Evolutionary conservation across 106 monocot genomes (phyloP).

Genomic region (Triglochin maritima): DNA sequence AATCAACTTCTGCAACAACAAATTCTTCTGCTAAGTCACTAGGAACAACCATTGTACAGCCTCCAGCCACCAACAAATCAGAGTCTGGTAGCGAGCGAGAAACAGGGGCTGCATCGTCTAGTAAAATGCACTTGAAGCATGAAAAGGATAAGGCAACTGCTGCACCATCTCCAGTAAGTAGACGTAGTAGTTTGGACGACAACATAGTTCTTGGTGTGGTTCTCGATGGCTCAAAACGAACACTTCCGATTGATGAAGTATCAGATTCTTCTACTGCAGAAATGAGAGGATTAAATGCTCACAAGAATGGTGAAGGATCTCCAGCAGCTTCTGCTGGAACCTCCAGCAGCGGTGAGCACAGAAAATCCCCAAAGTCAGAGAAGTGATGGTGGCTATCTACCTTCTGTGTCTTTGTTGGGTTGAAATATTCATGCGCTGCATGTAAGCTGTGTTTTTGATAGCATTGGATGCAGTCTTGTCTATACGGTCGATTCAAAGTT

Average conservation of each 20-base stretch:
- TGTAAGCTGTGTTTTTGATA: not conserved
- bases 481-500: not conserved
- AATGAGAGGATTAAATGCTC: constrained; percentile 28
- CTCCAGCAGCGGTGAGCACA: not conserved
- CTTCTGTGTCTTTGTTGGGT: not conserved
- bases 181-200: constrained; percentile 11
- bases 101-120: not conserved
- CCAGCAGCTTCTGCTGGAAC: not conserved
- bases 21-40: not conserved
- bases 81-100: not conserved
- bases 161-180: not conserved
- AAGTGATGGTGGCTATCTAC: not conserved
- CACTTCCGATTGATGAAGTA: constrained; percentile 18
- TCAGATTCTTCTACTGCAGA: constrained; percentile 15
- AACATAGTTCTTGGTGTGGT: constrained; percentile 22
- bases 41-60: not conserved
- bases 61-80: not conserved
- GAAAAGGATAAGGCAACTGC: not conserved
- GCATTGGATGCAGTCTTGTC: not conserved
- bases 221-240: constrained; percentile 21
- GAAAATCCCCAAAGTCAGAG: not conserved
- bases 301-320: constrained; percentile 21
- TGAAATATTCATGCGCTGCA: not conserved
- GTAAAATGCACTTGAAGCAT: not conserved
- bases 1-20: not conserved